phyloP scores from a whole-genome alignment of 805 yeast genomes.

The Candida germanica region DNA sequence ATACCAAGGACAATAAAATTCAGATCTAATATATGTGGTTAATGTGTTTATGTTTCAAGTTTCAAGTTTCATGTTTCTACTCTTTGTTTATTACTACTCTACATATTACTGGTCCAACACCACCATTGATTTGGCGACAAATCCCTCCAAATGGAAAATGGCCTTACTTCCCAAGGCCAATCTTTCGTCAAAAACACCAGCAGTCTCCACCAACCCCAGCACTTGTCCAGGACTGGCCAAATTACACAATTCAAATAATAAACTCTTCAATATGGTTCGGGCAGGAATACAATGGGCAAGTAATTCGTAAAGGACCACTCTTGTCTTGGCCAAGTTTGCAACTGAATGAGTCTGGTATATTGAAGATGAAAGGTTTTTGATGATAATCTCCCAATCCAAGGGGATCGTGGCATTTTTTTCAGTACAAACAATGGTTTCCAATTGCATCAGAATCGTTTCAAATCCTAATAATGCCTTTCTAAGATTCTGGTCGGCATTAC shows the following conservation, averaged over 20 bases:
- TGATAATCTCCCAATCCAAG: constrained; percentile 90
- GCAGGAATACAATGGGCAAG: constrained; percentile 94
- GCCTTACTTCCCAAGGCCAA: constrained; percentile 82
- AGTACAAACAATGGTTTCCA: constrained; percentile 48
- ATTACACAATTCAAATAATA: constrained; percentile 44
- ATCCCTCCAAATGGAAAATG: constrained; percentile 93
- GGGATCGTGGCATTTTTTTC: constrained; percentile 44
- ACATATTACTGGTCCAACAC: constrained; percentile 14
- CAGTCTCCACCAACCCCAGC: constrained; percentile 51
- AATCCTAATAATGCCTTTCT: constrained; percentile 74
- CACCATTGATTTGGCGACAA: constrained; percentile 85
- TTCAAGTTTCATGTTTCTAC: too few species aligned
- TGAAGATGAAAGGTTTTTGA: constrained; percentile 58
- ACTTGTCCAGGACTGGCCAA: constrained; percentile 26
- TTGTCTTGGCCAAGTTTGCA: constrained; percentile 52
- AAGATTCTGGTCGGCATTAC: constrained; percentile 62
- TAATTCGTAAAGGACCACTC: constrained; percentile 75
- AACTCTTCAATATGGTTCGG: constrained; percentile 64
- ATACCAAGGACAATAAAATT: too few species aligned
- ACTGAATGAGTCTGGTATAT: constrained; percentile 65
- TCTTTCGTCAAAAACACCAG: constrained; percentile 79
- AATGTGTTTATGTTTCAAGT: not conserved
- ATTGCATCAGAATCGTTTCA: constrained; percentile 78
- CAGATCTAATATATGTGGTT: not conserved
- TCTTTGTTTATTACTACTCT: not conserved